Conservation (phyloP, 352 stramenopile species). For the Phytophthora rubi region DNA sequence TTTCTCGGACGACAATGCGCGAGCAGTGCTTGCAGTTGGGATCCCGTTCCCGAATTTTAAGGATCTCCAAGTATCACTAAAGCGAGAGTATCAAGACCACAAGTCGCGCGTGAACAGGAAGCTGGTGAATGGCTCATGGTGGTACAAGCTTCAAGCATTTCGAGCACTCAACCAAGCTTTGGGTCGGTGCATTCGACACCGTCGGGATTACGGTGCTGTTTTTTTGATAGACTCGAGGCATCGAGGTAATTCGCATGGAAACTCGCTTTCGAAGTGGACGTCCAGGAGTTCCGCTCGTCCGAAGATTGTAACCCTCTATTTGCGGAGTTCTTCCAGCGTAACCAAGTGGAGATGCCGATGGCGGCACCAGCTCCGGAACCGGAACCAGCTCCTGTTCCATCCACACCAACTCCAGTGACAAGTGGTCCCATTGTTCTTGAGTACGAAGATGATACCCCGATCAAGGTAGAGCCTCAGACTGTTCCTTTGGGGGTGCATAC, state of each 20-base stretch:
- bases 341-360: slow-evolving; percentile 46
- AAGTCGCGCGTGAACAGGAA: slow-evolving; percentile 57
- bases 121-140: slow-evolving; percentile 72
- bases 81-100: slow-evolving; percentile 80
- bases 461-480: slow-evolving; percentile 15
- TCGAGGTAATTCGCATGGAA: slow-evolving; percentile 51
- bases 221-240: slow-evolving; percentile 95
- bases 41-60: slow-evolving; percentile 97
- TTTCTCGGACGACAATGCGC: slow-evolving; percentile 96
- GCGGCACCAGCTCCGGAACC: slow-evolving; percentile 16
- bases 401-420: neutral
- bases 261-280: slow-evolving; percentile 78
- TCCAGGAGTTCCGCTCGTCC: slow-evolving; percentile 65
- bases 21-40: slow-evolving; percentile 96
- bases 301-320: slow-evolving; percentile 58
- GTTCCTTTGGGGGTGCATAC: slow-evolving; percentile 8
- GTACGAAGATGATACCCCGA: slow-evolving; percentile 43
- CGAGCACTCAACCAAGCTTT: slow-evolving; percentile 99
- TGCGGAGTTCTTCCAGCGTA: slow-evolving; percentile 62
- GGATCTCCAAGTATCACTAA: slow-evolving; percentile 88
- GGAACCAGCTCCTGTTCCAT: neutral
- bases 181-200: slow-evolving; percentile 98
- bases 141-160: slow-evolving; percentile 98
- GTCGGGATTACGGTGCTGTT: slow-evolving; percentile 97
- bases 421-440: slow-evolving; percentile 38